Conservation (phyloP, 2,329 filamentous ascomycete species). For the Thelonectria olida region DNA sequence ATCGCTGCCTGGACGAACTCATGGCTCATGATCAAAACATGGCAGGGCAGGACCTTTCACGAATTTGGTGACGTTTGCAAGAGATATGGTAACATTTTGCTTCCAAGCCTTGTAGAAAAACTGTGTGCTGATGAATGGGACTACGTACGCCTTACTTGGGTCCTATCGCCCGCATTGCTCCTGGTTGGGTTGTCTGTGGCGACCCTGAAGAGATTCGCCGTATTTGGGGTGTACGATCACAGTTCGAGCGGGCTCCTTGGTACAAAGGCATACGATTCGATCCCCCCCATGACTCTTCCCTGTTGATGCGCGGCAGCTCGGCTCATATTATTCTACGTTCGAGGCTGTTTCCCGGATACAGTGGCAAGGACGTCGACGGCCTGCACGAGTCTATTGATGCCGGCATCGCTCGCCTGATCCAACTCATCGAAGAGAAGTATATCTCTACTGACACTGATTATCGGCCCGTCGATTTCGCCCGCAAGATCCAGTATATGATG, state of each 20-base stretch:
- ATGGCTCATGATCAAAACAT: conserved; percentile 13
- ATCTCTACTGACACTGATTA: neutral
- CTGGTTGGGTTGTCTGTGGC: conserved; percentile 10
- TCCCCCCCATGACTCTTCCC: conserved; percentile 6
- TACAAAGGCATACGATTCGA: conserved; percentile 15
- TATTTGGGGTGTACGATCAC: conserved; percentile 14
- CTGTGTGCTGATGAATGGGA: neutral
- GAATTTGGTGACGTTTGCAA: conserved; percentile 12
- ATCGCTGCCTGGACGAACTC: conserved; percentile 13
- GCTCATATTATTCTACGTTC: conserved; percentile 1
- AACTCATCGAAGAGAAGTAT: conserved; percentile 12
- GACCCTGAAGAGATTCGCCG: conserved; percentile 7
- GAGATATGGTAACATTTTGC: neutral
- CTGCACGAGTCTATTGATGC: conserved; percentile 5
- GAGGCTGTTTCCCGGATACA: conserved; percentile 11
- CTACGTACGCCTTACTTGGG: no score
- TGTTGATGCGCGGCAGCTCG: conserved; percentile 4
- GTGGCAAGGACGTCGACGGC: conserved; percentile 3
- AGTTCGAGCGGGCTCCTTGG: conserved; percentile 8
- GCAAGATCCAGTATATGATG: conserved; percentile 9
- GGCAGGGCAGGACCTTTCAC: neutral
- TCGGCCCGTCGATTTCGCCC: conserved; percentile 5
- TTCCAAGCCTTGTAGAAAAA: neutral
- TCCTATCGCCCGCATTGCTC: conserved; percentile 8
- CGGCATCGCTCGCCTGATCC: conserved; percentile 1